phyloP scores from a whole-genome alignment of 148 eudicot species.

The Camellia lanceoleosa region DNA sequence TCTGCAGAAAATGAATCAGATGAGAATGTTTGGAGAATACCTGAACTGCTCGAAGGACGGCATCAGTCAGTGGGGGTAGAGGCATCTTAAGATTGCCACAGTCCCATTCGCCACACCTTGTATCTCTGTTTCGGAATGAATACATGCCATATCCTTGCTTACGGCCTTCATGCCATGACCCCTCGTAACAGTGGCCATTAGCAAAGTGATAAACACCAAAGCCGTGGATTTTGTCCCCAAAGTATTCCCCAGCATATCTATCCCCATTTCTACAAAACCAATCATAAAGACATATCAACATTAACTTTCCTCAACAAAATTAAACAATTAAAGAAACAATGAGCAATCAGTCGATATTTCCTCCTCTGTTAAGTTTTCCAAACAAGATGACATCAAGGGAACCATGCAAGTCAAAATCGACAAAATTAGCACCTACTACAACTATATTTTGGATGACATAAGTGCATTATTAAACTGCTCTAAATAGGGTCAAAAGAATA shows the following conservation, averaged over 20 bases:
- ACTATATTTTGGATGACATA: background rate
- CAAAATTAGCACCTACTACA: background rate
- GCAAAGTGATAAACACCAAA: constrained; percentile 92
- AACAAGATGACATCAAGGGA: background rate
- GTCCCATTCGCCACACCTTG: constrained; percentile 85
- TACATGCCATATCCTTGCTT: constrained; percentile 92
- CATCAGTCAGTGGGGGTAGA: constrained; percentile 49
- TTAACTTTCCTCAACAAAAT: background rate
- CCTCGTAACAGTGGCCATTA: constrained; percentile 82
- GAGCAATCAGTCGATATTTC: background rate
- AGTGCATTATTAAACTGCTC: too few species aligned
- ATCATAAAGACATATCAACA: background rate
- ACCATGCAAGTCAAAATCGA: background rate
- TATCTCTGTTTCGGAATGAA: constrained; percentile 69
- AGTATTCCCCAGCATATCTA: constrained; percentile 91
- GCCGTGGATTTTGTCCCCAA: constrained; percentile 88
- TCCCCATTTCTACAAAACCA: constrained; percentile 71
- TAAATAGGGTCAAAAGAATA: too few species aligned
- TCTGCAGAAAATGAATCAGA: background rate
- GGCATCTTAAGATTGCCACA: constrained; percentile 56
- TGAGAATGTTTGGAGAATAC: constrained; percentile 25
- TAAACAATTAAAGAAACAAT: background rate
- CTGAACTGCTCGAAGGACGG: constrained; percentile 78
- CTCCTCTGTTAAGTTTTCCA: background rate
- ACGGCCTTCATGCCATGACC: constrained; percentile 95